These are phyloP conservation scores for Botrytis aclada DNA, from an alignment of 2,329 filamentous ascomycete species.

Conservation along the genomic window DNA sequence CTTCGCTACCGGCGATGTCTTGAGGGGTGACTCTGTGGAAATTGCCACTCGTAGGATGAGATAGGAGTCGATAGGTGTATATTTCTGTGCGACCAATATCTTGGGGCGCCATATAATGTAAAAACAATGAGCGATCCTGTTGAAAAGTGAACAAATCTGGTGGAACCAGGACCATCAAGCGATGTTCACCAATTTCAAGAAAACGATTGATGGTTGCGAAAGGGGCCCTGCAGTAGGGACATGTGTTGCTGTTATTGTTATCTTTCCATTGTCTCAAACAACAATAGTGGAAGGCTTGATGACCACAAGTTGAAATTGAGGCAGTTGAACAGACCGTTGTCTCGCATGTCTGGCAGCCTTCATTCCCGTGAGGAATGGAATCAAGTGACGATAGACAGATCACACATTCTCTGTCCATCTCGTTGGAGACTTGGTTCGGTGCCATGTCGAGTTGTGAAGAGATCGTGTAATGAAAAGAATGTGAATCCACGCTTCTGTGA, in stretches of 20 bases:
- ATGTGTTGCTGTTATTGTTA: neutral
- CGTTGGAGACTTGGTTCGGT: neutral
- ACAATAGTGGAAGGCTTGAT: neutral
- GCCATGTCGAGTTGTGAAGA: neutral
- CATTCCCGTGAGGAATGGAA: neutral
- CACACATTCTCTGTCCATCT: neutral
- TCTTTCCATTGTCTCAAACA: neutral
- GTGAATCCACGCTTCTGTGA: neutral
- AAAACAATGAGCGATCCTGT: neutral
- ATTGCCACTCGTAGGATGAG: neutral
- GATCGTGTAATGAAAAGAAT: neutral
- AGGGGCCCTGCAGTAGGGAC: neutral
- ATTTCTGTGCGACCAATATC: neutral
- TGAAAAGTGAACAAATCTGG: neutral
- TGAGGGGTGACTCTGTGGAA: neutral
- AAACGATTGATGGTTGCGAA: neutral
- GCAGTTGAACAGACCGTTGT: neutral
- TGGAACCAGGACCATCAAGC: neutral
- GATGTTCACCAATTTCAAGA: neutral
- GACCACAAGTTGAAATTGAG: neutral
- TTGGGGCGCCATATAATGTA: neutral
- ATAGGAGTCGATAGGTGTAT: neutral
- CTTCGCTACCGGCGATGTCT: neutral
- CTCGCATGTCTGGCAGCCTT: neutral
- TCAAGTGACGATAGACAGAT: neutral